phyloP scores from a whole-genome alignment of 768 basidiomycete genomes.

The Phanerochaete carnosa region DNA sequence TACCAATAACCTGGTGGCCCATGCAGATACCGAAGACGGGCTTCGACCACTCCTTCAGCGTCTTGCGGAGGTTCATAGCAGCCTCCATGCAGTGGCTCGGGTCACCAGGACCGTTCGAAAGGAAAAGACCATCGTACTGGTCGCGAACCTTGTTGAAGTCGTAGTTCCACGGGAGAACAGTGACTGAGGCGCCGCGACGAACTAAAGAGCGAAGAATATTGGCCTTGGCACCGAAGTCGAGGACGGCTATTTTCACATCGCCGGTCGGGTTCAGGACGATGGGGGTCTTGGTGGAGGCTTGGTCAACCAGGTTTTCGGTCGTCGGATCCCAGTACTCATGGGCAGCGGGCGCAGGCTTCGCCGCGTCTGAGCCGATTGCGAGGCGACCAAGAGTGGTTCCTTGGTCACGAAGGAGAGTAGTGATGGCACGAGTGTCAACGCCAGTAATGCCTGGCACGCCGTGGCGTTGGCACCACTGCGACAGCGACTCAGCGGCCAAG shows the following conservation, averaged over 20 bases:
- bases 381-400: conserved; percentile 94
- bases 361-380: conserved; percentile 73
- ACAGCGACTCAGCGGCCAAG: conserved; percentile 87
- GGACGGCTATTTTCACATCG: conserved; percentile 88
- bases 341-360: conserved; percentile 51
- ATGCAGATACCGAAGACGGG: conserved; percentile 99
- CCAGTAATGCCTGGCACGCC: conserved; percentile 93
- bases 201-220: conserved; percentile 94
- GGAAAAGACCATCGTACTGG: conserved; percentile 90
- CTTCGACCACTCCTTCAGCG: conserved; percentile 84
- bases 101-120: conserved; percentile 96
- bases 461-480: conserved; percentile 90
- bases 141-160: conserved; percentile 93
- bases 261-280: conserved; percentile 87
- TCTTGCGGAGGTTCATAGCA: conserved; percentile 73
- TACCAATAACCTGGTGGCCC: conserved; percentile 97
- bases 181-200: conserved; percentile 86
- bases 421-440: conserved; percentile 97
- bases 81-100: conserved; percentile 87
- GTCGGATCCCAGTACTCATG: conserved; percentile 94
- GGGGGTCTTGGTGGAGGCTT: conserved; percentile 81
- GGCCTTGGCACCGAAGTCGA: conserved; percentile 97
- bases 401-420: conserved; percentile 88
- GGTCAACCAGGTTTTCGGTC: conserved; percentile 88
- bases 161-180: conserved; percentile 96